Conservation (phyloP, 176 grass and related monocot genomes). For the Ananas comosus region DNA sequence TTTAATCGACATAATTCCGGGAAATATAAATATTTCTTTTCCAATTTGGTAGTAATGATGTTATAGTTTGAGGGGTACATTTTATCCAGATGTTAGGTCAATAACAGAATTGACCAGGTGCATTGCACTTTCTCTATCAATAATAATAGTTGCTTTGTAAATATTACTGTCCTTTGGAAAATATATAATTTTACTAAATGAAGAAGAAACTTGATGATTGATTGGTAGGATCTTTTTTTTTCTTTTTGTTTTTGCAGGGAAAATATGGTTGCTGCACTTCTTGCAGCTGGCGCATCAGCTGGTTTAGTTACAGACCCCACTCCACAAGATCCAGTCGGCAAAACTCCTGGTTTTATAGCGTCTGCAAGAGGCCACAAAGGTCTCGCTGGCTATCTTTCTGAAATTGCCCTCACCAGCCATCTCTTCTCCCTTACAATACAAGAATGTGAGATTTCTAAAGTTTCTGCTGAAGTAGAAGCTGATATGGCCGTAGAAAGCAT, state of each 20-base stretch:
- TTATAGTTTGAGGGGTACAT: too few species aligned
- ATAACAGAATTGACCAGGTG: neutral
- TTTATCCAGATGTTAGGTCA: neutral
- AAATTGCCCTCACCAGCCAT: conserved; percentile 71
- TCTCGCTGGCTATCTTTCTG: conserved; percentile 85
- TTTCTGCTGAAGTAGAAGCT: conserved; percentile 57
- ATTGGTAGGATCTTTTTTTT: neutral
- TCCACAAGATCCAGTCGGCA: conserved; percentile 81
- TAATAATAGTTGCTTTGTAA: too few species aligned
- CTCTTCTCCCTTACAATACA: conserved; percentile 70
- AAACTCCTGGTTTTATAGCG: conserved; percentile 89
- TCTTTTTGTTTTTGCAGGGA: conserved; percentile 42
- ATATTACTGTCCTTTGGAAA: neutral
- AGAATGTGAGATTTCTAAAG: conserved; percentile 49
- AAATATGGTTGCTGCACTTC: conserved; percentile 85
- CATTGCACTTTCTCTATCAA: neutral
- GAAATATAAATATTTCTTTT: too few species aligned
- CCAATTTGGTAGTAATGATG: too few species aligned
- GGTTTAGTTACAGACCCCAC: conserved; percentile 84
- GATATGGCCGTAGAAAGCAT: conserved; percentile 59
- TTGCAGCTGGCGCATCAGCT: conserved; percentile 68
- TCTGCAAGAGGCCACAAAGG: conserved; percentile 67
- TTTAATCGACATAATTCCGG: too few species aligned
- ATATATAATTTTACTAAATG: neutral
- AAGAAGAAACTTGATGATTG: neutral